Evolutionary conservation across 192 early-diverging fungal species (phyloP), one percentile per base, ranked within the genome.

Genomic region (Borealophlyctis nickersoniae): DNA sequence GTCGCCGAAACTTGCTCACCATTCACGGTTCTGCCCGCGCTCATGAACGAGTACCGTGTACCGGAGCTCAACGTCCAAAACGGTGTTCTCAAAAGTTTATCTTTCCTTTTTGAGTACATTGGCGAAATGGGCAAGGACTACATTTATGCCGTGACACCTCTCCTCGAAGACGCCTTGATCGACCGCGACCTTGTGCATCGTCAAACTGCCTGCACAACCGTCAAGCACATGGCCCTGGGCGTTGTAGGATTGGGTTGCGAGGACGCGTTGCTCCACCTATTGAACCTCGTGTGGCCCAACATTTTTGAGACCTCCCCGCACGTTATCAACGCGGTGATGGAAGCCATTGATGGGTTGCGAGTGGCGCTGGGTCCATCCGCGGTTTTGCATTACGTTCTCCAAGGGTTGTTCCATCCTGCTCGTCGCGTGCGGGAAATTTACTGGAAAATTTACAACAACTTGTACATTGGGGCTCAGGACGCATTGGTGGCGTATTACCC

Each of bases 41-140:
- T 99, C 27, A 96, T 99, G 96, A 96, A 97, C 78, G 97, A 99
- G 76, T 99, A 99, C 80, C 90, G 97, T 32, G 95, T 99, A 11
- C 97, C 97, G 0, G 97, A 99, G 61, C 82, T 98, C 30, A 99
- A 99, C 72, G 95, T 99, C n/a, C 97, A 99, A 77, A 98, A 98
- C 70, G 97, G 97, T 66, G 93, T 97, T 0, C 74, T 99, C 33
- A 99, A 99, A 71, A 91, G 91, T 0, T 65, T 99, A 45, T 86
- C 91, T 2, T 99, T 98, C 77, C 76, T 99, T 65, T 99, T 99
- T 62, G 97, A 99, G 86, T 99, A 99, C 66, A 94, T 99, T 73
- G 97, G 97, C 56, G 88, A 91, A 58, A 95, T 95, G 91, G 94
- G 89, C 64, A 95, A 94, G 68, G 97, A 99, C 73, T 99, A 99